These are phyloP conservation scores for Chlorella sp. DNA, from an alignment of 139 green algal species.

Conservation along the genomic window DNA sequence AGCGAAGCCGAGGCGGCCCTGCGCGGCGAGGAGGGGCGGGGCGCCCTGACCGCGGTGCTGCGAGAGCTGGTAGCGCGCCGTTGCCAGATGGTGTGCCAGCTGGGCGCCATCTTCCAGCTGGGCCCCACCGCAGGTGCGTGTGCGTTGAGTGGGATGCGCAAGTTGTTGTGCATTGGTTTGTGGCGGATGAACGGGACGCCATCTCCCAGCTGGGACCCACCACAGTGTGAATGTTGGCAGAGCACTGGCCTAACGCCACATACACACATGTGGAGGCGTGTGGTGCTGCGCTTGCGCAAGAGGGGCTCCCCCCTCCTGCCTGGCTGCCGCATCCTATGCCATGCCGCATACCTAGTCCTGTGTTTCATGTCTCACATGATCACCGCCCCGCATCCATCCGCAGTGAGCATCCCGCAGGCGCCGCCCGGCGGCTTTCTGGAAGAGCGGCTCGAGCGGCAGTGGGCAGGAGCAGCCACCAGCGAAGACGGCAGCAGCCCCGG, in stretches of 20 bases:
- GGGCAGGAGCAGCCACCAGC: constrained; percentile 7
- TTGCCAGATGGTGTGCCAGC: constrained; percentile 51
- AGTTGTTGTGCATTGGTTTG: not conserved
- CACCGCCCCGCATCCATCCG: not conserved
- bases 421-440: constrained; percentile 40
- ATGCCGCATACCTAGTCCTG: no score
- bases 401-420: constrained; percentile 17
- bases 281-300: not conserved
- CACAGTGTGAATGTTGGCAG: no score
- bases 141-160: not conserved
- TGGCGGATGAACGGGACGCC: constrained; percentile 24
- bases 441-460: constrained; percentile 39
- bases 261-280: no score
- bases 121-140: not conserved
- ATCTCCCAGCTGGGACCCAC: not conserved
- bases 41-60: constrained; percentile 36
- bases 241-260: no score
- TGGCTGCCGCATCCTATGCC: no score
- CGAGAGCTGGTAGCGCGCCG: constrained; percentile 49
- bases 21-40: constrained; percentile 41
- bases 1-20: constrained; percentile 32
- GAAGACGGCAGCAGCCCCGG: not conserved
- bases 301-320: no score
- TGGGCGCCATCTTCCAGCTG: constrained; percentile 54
- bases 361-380: not conserved